Conservation (phyloP, 2,329 filamentous ascomycete genomes). For the Fusarium sp. region DNA sequence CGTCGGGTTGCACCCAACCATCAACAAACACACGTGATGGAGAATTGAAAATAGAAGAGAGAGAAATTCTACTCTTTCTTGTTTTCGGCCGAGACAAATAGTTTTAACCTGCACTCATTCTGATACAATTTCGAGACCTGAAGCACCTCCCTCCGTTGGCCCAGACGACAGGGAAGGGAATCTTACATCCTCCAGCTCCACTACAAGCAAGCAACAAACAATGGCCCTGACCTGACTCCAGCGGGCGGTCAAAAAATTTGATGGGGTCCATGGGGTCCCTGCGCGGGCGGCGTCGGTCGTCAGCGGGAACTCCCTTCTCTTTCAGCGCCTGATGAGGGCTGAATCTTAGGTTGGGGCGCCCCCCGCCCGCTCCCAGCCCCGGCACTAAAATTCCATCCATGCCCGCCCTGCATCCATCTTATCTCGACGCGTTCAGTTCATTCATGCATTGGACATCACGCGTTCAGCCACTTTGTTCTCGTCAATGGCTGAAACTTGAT, state of each 20-base stretch:
- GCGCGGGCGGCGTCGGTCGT: conserved; percentile 9
- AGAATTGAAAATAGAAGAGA: not conserved
- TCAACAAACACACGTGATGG: conserved; percentile 30
- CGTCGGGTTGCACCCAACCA: not conserved
- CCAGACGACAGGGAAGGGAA: conserved; percentile 25
- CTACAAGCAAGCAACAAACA: conserved; percentile 11
- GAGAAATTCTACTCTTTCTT: not conserved
- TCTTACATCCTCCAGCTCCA: not conserved
- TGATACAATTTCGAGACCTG: not conserved
- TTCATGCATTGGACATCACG: conserved; percentile 9
- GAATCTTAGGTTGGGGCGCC: conserved; percentile 2
- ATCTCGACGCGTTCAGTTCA: not conserved
- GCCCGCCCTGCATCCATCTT: not conserved
- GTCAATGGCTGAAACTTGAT: not conserved
- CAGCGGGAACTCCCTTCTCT: conserved; percentile 32
- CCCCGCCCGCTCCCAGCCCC: conserved; percentile 4
- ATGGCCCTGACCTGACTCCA: conserved; percentile 3
- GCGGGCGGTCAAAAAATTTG: conserved; percentile 25
- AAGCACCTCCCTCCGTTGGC: conserved; percentile 18
- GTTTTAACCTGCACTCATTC: not conserved
- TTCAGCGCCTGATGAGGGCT: conserved; percentile 31
- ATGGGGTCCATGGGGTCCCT: conserved; percentile 18
- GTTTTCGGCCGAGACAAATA: not conserved
- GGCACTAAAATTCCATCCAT: not conserved
- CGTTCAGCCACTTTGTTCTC: not conserved